Base-by-base conservation (phyloP, 129 eudicot species). In the Dittrichia graveolens region DNA sequence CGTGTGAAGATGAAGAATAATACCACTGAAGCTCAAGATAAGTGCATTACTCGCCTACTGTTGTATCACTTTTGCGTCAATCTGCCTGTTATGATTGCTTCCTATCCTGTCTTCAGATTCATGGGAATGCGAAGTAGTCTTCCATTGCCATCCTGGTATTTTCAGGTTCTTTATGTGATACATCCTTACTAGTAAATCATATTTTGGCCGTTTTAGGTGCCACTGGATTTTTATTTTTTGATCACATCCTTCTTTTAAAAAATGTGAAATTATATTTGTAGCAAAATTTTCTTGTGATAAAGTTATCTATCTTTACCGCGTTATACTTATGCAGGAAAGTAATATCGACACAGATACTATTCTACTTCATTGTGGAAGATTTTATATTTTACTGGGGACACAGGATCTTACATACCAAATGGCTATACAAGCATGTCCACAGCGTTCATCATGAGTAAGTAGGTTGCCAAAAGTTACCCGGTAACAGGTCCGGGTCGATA, bases 51-150 rank as follows among this genome's bases (percentile, higher is more conserved):
- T 58, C 86, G 86, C 58, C 81, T 94, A 52, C 70, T 94, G 79
- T 80, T 94, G 77, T 94, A 94, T 81, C 99, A 94, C 80, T 88
- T 94, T 73, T 81, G 97, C 48, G 99, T 94, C 80, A 94, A 94
- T 75, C 82, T 94, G 68, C 99, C 99, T 19, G 97, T 94, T 73
- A 94, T 90, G 99, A 78, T 94, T 66, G 68, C 85, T 11, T 94
- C 99, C 3, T 94, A 94, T 84, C 99, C 97, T 37, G 99, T 90
- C 65, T 94, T 94, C 78, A 82, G 80, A 79, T 85, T 75, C 82
- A 94, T 94, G 99, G 99, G 99, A 59, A 94, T 94, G 99, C 85
- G 91, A 69, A 94, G 97, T 65, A 88, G 91, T 75, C 99, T 94
- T 62, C 99, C 99, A 11, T 79, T 94, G 80, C 96, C 99, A 66